Evolutionary conservation across 257 asterid genomes (phyloP), one percentile per base, ranked within the genome.

Genomic region (Solanum virginianum): DNA sequence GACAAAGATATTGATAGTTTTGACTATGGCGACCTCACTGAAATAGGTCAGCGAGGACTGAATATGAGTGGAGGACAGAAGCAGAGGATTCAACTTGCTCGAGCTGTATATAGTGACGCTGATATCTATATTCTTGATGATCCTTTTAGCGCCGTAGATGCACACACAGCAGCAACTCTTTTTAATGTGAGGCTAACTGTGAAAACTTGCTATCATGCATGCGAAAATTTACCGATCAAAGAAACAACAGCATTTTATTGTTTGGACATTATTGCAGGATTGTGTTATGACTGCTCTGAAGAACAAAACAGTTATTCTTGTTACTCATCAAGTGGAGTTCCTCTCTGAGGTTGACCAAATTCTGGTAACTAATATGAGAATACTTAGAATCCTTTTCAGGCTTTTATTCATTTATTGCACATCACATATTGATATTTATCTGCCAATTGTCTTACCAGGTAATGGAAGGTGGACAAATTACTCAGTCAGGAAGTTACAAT

Each of bases 111-210:
- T 13, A 85, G 77, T 26, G 95, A 93, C 85, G 94, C 96, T 8
- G 95, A 95, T 17, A 92, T 95, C 4, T 95, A 91, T 90, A 92
- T 89, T 83, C 93, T 94, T 20, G 98, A 95, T 36, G 98, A 95
- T 81, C 98, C 98, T 82, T 95, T 95, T 86, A 93, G 98, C 85
- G 98, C 98, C 13, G 96, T 95, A 11, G 98, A 94, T 91, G 98
- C 98, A 83, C 97, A 93, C 55, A 93, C 98, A 72, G 94, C 98
- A 29, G 88, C 92, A 72, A 54, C 88, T 29, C 97, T 94, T 86
- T 94, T 93, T 85, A 88, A 93, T 65, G 98, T 94, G 87, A 84
- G 92, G 45, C 68, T 68, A 85, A 56, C 36, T 84, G 55, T 80
- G 14, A 22, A 24, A 29, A 80, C n/a, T 63, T 80, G 62, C 1